Percentiles rank a stretch among this genome's conserved stretches.
Conservation (phyloP, 2,329 filamentous ascomycete genomes). For the Chaetomium sp. region DNA sequence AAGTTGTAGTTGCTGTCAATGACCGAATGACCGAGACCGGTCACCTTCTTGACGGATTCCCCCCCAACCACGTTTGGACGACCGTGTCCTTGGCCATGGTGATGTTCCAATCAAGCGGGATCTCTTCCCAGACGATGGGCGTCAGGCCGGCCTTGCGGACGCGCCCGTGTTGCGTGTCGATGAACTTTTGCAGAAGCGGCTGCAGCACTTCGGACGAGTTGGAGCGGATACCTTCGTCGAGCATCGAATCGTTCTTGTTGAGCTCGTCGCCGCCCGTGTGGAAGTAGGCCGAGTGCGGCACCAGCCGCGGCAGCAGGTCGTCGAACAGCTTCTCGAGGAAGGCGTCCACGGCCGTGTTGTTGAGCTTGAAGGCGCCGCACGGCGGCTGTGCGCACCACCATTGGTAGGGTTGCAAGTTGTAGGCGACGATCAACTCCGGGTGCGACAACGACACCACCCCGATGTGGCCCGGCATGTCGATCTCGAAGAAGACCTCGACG, state of each 20-base stretch:
- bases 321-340: slow-evolving; percentile 73
- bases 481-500: slow-evolving; percentile 72
- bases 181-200: slow-evolving; percentile 76
- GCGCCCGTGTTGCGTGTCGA: slow-evolving; percentile 69
- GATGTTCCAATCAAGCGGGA: slow-evolving; percentile 76
- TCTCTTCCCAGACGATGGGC: slow-evolving; percentile 88
- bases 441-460: slow-evolving; percentile 65
- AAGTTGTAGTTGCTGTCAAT: slow-evolving; percentile 76
- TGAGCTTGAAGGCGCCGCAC: slow-evolving; percentile 74
- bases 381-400: slow-evolving; percentile 65
- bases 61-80: slow-evolving; percentile 78
- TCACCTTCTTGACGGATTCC: slow-evolving; percentile 61
- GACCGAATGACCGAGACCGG: slow-evolving; percentile 66
- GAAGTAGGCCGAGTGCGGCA: slow-evolving; percentile 72
- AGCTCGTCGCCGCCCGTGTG: slow-evolving; percentile 89
- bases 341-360: slow-evolving; percentile 66
- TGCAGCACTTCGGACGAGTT: slow-evolving; percentile 66
- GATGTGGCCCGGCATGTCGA: slow-evolving; percentile 81
- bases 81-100: slow-evolving; percentile 70
- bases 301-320: slow-evolving; percentile 74
- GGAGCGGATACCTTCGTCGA: slow-evolving; percentile 72
- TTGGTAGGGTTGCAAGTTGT: slow-evolving; percentile 58
- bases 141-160: slow-evolving; percentile 65
- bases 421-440: slow-evolving; percentile 72
- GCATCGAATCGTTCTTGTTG: slow-evolving; percentile 71